Conservation (phyloP, 208 protist species). For the Naegleria gruberi region DNA sequence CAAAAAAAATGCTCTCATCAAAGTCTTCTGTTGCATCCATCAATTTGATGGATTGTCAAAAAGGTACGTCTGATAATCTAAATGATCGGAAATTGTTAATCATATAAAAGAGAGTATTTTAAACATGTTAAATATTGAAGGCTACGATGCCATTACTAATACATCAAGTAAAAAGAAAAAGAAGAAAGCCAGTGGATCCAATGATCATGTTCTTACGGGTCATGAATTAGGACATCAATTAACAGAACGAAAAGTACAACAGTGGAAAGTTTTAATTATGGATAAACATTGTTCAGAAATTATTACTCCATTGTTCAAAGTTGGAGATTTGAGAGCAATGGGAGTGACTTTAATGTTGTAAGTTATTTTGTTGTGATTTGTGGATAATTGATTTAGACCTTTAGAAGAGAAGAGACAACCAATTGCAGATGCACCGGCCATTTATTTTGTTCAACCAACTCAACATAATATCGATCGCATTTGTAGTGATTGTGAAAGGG, state of each 20-base stretch:
- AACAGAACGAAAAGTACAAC: neutral
- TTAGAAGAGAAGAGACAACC: slow-evolving; percentile 54
- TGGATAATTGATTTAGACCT: slow-evolving; percentile 25
- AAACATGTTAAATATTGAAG: neutral
- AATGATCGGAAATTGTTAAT: neutral
- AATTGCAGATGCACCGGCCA: slow-evolving; percentile 62
- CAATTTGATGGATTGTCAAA: neutral
- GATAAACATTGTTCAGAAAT: slow-evolving; percentile 59
- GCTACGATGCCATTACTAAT: neutral
- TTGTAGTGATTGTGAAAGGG: slow-evolving; percentile 15
- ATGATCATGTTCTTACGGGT: neutral
- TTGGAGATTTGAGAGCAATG: slow-evolving; percentile 59
- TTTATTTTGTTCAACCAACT: slow-evolving; percentile 72
- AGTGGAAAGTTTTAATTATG: slow-evolving; percentile 69
- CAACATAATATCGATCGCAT: slow-evolving; percentile 56
- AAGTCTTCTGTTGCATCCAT: neutral
- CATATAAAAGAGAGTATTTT: neutral
- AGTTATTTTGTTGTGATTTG: neutral
- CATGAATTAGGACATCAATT: slow-evolving; percentile 6
- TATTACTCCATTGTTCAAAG: slow-evolving; percentile 60
- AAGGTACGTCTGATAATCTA: neutral
- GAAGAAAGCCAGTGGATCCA: neutral
- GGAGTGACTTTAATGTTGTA: slow-evolving; percentile 65
- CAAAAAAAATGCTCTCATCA: neutral
- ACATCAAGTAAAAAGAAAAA: neutral